Conservation (phyloP, 2,329 filamentous ascomycete genomes). For the Aureobasidium sp. region DNA sequence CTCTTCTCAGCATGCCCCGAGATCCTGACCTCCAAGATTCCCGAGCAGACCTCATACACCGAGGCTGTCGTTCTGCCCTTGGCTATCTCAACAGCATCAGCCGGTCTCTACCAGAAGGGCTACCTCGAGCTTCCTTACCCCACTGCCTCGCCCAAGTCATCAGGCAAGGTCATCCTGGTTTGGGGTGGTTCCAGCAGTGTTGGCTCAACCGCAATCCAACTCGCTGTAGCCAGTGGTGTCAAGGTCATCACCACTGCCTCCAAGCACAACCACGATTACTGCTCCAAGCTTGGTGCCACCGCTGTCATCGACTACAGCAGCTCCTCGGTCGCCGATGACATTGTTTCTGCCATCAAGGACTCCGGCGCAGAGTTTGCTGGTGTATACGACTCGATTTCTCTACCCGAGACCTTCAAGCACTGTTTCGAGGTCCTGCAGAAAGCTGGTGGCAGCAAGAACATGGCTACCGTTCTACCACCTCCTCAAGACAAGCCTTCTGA, state of each 20-base stretch:
- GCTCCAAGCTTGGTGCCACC: constrained; percentile 26
- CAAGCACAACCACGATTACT: constrained; percentile 29
- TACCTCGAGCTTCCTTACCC: constrained; percentile 36
- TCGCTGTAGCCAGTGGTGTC: constrained; percentile 31
- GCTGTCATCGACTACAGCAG: constrained; percentile 31
- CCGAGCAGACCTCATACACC: constrained; percentile 32
- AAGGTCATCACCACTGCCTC: constrained; percentile 30
- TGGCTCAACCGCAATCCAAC: constrained; percentile 29
- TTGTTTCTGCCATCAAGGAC: constrained; percentile 33
- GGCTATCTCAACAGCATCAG: constrained; percentile 38
- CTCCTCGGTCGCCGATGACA: constrained; percentile 30
- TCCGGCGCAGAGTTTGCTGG: constrained; percentile 35
- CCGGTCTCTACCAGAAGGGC: constrained; percentile 36
- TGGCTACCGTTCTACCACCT: constrained; percentile 17
- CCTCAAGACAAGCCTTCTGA: constrained; percentile 22
- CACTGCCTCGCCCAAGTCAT: constrained; percentile 26
- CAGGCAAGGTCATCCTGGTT: constrained; percentile 34
- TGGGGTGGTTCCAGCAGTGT: constrained; percentile 34
- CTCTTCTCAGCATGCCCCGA: constrained; percentile 29
- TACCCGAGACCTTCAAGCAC: constrained; percentile 16
- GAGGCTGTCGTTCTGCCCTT: constrained; percentile 39
- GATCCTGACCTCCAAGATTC: constrained; percentile 33
- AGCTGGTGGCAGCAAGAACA: constrained; percentile 17
- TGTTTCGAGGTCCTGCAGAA: constrained; percentile 17
- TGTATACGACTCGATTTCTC: constrained; percentile 34